A percentile compares a stretch with the other conserved stretches of the same genome.
These are phyloP conservation scores for Actinomortierella ambigua DNA, from an alignment of 371 early-diverging fungal genomes.

Conservation along the genomic window DNA sequence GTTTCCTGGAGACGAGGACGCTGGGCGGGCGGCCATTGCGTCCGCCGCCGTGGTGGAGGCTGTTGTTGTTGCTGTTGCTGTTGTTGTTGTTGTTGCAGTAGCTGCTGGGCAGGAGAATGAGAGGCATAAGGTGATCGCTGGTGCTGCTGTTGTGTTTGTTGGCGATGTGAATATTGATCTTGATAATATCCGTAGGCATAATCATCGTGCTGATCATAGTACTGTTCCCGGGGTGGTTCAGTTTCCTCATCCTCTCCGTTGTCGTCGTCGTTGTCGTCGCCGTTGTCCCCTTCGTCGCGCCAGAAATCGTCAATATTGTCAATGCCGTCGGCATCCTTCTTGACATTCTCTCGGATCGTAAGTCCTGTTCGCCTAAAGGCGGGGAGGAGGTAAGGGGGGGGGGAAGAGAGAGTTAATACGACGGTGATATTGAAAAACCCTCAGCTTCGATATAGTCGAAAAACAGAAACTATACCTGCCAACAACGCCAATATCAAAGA, in stretches of 20 bases:
- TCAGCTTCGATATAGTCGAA: background rate
- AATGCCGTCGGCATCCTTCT: conserved; percentile 40
- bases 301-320: conserved; percentile 48
- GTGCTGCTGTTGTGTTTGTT: too few relatives aligned
- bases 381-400: background rate
- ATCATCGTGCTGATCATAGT: too few relatives aligned
- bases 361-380: conserved; percentile 35
- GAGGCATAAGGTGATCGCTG: too few relatives aligned
- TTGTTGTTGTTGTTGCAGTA: too few relatives aligned
- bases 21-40: too few relatives aligned
- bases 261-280: background rate
- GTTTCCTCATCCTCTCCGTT: background rate
- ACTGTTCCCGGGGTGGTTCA: too few relatives aligned
- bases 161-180: too few relatives aligned
- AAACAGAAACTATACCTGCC: conserved; percentile 28
- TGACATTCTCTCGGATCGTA: conserved; percentile 38
- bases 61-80: too few relatives aligned
- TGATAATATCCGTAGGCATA: too few relatives aligned
- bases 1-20: too few relatives aligned
- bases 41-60: too few relatives aligned
- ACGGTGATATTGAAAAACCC: background rate
- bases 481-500: conserved; percentile 38
- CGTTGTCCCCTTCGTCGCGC: conserved; percentile 15
- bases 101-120: too few relatives aligned
- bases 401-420: background rate